These are phyloP conservation scores for Yarrowia deformans DNA, from an alignment of 805 yeast genomes.

Conservation along the genomic window DNA sequence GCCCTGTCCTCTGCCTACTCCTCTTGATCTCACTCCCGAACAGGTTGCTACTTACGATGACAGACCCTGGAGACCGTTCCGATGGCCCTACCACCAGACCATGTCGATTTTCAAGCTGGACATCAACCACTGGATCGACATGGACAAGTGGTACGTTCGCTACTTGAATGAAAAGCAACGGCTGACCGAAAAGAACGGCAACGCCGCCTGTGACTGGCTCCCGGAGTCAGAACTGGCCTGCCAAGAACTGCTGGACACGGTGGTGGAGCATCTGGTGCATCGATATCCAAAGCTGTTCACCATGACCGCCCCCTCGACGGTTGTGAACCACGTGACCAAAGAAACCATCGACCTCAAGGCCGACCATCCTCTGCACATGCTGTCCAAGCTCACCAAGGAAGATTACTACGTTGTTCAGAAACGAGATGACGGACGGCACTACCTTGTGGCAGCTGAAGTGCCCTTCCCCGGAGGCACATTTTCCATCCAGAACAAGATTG, in stretches of 20 bases:
- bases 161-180: slow-evolving; percentile 69
- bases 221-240: slow-evolving; percentile 24
- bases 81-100: slow-evolving; percentile 83
- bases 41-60: slow-evolving; percentile 71
- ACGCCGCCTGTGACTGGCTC: slow-evolving; percentile 27
- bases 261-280: slow-evolving; percentile 63
- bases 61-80: slow-evolving; percentile 81
- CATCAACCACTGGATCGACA: slow-evolving; percentile 77
- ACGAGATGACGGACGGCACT: slow-evolving; percentile 64
- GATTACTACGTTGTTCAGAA: slow-evolving; percentile 72
- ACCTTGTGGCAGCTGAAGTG: slow-evolving; percentile 74
- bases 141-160: slow-evolving; percentile 76
- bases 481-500: slow-evolving; percentile 57
- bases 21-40: slow-evolving; percentile 64
- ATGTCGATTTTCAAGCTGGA: slow-evolving; percentile 78
- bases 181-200: slow-evolving; percentile 55
- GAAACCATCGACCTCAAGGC: slow-evolving; percentile 66
- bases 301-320: slow-evolving; percentile 51
- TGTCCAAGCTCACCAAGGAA: slow-evolving; percentile 75
- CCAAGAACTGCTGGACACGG: slow-evolving; percentile 67
- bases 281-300: slow-evolving; percentile 72
- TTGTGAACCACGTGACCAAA: slow-evolving; percentile 66
- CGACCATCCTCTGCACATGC: slow-evolving; percentile 68
- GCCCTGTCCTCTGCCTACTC: slow-evolving; percentile 29
- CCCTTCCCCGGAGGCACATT: slow-evolving; percentile 83